Evolutionary conservation across 116 monocot species (phyloP), one percentile per base, ranked within the genome.

Genomic region (Dioscorea cayenensis): DNA sequence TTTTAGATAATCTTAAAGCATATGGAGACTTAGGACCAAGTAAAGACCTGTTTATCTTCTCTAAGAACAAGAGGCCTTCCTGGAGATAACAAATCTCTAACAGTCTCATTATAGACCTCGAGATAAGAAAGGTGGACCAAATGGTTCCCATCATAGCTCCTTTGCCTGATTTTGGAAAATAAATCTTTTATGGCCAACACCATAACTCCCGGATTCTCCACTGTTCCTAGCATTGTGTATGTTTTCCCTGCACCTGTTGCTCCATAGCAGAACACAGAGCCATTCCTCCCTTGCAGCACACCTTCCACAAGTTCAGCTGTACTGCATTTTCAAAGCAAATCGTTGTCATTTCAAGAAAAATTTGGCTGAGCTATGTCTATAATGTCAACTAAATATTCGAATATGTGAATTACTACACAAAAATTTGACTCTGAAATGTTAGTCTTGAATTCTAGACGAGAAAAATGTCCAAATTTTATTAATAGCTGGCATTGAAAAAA

Each of bases 171-270:
- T 76, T 90, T 90, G 18, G 74, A 74, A 76, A 97, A 97, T 51
- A 97, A 86, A 67, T 97, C 97, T 52, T 97, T 97, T 43, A 97
- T 92, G 14, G 97, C 97, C 29, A 92, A 73, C 64, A 93, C 97
- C 97, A 97, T 97, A 25, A 97, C 93, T 0, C 97, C 93, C 0
- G 97, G 93, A 29, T 84, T 97, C 66, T 88, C 88, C 59, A 86
- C 28, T 20, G 93, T 92, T 19, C 97, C 97, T 27, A 97, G 72
- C 93, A 97, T 97, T 16, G 97, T 97, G 83, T 92, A 92, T 2
- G 97, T 97, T 71, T 97, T 97, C 28, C 97, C 97, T 0, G 93
- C 97, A 35, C 93, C 97, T 1, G 97, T 97, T 14, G 97, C 90
- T 0, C 97, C 97, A 49, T 97, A 97, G 84, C 97, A 92, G 80